phyloP scores from a whole-genome alignment of 148 eudicot genomes.

The Chenopodium suecicum region DNA sequence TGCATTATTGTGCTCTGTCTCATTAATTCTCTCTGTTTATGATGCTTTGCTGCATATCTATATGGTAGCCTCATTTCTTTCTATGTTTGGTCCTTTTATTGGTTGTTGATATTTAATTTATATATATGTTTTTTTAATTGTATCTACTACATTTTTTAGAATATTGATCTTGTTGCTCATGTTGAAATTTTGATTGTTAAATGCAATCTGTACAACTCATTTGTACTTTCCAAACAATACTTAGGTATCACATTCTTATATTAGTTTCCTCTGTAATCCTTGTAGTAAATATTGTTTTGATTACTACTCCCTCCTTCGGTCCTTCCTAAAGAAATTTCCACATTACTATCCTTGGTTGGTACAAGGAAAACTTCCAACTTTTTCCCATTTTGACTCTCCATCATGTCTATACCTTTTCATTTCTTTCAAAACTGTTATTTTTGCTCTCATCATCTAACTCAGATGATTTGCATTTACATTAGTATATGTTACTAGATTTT shows the following conservation, averaged over 20 bases:
- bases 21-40: not conserved
- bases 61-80: not conserved
- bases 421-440: too few relatives aligned
- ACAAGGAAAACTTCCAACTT: not conserved
- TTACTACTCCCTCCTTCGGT: not conserved
- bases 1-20: conserved; percentile 5
- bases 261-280: not conserved
- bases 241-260: not conserved
- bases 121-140: not conserved
- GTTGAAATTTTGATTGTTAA: not conserved
- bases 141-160: not conserved
- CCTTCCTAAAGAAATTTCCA: not conserved
- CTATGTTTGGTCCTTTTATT: not conserved
- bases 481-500: not conserved
- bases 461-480: not conserved
- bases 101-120: not conserved
- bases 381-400: not conserved
- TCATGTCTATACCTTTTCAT: too few relatives aligned
- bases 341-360: not conserved
- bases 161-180: not conserved
- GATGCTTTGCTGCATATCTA: not conserved
- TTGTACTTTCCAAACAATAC: not conserved
- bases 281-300: not conserved
- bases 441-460: not conserved
- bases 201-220: not conserved